These are phyloP conservation scores for Ustilago nuda DNA, from an alignment of 1,284 basidiomycete species.

Conservation along the genomic window DNA sequence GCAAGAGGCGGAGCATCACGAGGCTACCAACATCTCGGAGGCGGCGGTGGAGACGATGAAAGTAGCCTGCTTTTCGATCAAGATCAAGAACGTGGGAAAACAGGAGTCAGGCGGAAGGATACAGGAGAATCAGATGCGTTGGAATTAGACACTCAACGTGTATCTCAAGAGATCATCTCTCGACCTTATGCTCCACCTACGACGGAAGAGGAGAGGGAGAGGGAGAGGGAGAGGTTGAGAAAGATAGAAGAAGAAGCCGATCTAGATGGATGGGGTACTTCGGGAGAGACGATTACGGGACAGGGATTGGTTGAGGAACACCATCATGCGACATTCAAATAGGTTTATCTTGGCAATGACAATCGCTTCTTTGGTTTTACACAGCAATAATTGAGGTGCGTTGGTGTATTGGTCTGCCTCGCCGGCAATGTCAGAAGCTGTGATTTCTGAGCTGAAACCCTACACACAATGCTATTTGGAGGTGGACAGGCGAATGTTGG, in stretches of 20 bases:
- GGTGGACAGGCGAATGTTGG: no score
- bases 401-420: not conserved
- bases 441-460: no score
- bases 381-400: not conserved
- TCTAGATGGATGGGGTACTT: constrained; percentile 50
- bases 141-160: constrained; percentile 45
- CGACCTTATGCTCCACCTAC: constrained; percentile 5
- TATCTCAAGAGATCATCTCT: constrained; percentile 39
- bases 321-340: constrained; percentile 14
- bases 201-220: constrained; percentile 34
- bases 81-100: constrained; percentile 27
- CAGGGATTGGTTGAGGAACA: constrained; percentile 47
- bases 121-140: constrained; percentile 43
- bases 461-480: no score
- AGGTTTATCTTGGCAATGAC: not conserved
- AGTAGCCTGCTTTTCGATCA: constrained; percentile 35
- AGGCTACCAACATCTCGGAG: constrained; percentile 27
- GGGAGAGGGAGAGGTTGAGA: constrained; percentile 42
- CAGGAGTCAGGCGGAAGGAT: constrained; percentile 14
- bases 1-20: not conserved
- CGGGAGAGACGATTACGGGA: constrained; percentile 41
- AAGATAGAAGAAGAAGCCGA: constrained; percentile 56
- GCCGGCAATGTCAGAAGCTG: no score
- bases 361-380: not conserved
- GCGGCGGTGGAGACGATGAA: constrained; percentile 28